Base-by-base conservation (phyloP, 2,329 filamentous ascomycete genomes). In the Escovopsis sp. region DNA sequence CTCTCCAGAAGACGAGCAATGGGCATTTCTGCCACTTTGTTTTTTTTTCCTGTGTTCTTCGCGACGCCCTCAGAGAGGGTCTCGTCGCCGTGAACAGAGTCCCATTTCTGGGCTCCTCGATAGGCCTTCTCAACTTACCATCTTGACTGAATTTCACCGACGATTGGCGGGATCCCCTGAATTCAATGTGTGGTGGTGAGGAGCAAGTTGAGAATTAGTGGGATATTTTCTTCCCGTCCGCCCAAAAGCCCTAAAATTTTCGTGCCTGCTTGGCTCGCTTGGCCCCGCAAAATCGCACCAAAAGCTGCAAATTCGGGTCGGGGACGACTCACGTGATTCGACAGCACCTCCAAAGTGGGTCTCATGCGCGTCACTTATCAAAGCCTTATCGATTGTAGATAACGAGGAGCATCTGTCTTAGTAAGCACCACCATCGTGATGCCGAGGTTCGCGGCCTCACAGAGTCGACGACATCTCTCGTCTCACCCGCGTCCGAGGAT, bases 61-160 rank as follows among this genome's bases (percentile, higher is more conserved):
- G n/a, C n/a, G n/a, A n/a, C n/a, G n/a, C n/a, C n/a, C n/a, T n/a
- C n/a, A n/a, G n/a, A n/a, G n/a, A n/a, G n/a, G n/a, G n/a, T n/a
- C n/a, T n/a, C n/a, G n/a, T n/a, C n/a, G n/a, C n/a, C n/a, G n/a
- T n/a, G n/a, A n/a, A n/a, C 47, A 42, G 32, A 47, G 40, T 41
- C 39, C 47, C 43, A 39, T 37, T 13, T 11, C 33, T 35, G 45
- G 48, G 44, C 37, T 44, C 43, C 50, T 48, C 44, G 54, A 62
- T 57, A 58, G 57, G 60, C 58, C 58, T 68, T 35, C 25, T 27
- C 25, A 68, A 79, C 77, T 81, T 68, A 81, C 77, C 77, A 81
- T 81, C 64, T 72, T 81, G 75, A 72, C 65, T 67, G 66, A 63
- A 64, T 67, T 67, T 9, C 60, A 64, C 63, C 65, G 63, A 61